Conservation (phyloP, 768 basidiomycete genomes). For the Russula virescens region DNA sequence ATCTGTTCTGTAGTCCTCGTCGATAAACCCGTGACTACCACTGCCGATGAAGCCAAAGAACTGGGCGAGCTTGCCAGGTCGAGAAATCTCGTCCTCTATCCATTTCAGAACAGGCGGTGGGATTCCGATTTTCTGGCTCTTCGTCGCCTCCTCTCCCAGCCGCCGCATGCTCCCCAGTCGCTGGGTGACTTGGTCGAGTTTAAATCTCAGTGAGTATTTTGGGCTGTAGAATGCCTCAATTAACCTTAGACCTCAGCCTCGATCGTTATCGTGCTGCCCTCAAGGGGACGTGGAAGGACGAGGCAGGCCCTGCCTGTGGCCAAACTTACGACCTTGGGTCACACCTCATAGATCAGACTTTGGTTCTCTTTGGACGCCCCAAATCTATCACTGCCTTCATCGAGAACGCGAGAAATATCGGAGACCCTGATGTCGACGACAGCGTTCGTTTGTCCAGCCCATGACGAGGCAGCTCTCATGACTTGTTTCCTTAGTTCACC, state of each 20-base stretch:
- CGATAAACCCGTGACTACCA: conserved; percentile 73
- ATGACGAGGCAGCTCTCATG: conserved; percentile 50
- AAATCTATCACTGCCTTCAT: conserved; percentile 59
- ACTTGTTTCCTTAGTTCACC: conserved; percentile 26
- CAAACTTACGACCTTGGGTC: conserved; percentile 73
- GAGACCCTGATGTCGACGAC: conserved; percentile 61
- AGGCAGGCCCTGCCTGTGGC: conserved; percentile 53
- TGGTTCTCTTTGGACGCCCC: conserved; percentile 73
- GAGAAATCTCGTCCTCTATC: conserved; percentile 60
- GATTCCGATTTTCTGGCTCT: conserved; percentile 74
- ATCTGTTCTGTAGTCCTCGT: conserved; percentile 73
- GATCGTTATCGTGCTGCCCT: conserved; percentile 64
- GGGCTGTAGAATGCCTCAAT: neutral
- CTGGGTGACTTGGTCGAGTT: conserved; percentile 64
- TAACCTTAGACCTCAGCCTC: conserved; percentile 39
- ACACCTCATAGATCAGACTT: conserved; percentile 74
- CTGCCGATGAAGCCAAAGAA: conserved; percentile 50
- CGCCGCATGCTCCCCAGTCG: conserved; percentile 44
- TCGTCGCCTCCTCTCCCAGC: conserved; percentile 49
- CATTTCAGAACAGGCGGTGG: conserved; percentile 72
- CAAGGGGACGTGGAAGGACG: conserved; percentile 79
- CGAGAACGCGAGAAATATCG: conserved; percentile 63
- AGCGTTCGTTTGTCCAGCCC: conserved; percentile 39
- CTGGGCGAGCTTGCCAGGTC: conserved; percentile 53
- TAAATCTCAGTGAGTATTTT: conserved; percentile 58